Conservation (phyloP, 2,329 filamentous ascomycete genomes). For the Xylaria sp. region DNA sequence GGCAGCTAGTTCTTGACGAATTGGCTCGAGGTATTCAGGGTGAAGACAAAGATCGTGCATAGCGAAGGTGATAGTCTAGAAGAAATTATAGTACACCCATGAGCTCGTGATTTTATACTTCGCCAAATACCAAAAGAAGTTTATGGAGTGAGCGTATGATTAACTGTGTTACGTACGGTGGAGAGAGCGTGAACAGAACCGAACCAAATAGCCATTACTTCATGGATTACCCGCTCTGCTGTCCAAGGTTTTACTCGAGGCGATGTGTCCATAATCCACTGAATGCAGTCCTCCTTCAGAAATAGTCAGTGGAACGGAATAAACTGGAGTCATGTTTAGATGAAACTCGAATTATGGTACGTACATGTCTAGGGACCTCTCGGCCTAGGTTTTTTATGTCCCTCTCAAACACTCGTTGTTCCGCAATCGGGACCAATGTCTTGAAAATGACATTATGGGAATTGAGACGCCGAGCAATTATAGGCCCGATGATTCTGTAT, state of each 20-base stretch:
- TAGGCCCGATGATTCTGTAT: neutral
- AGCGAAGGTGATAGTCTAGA: conserved; percentile 28
- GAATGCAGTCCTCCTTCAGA: conserved; percentile 35
- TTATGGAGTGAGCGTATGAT: too few species aligned
- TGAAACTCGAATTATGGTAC: neutral
- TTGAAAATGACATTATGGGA: conserved; percentile 1
- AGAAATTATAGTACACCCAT: neutral
- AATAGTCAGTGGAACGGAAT: neutral
- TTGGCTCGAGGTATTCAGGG: conserved; percentile 26
- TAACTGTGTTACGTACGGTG: conserved; percentile 36
- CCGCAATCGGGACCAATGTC: conserved; percentile 1
- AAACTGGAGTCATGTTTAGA: too few species aligned
- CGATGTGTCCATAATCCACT: conserved; percentile 43
- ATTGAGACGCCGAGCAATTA: conserved; percentile 1
- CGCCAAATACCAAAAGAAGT: too few species aligned
- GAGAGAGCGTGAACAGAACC: conserved; percentile 40
- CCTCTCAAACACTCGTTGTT: conserved; percentile 9
- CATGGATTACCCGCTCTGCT: conserved; percentile 35
- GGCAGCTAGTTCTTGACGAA: conserved; percentile 9
- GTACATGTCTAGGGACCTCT: conserved; percentile 9
- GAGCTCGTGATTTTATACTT: too few species aligned
- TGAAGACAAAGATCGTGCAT: conserved; percentile 31
- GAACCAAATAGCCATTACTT: conserved; percentile 45
- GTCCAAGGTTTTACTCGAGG: conserved; percentile 37
- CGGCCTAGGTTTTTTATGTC: neutral